Base-by-base conservation (phyloP, 495 filamentous ascomycete species). In the Lineolata rhizophorae region DNA sequence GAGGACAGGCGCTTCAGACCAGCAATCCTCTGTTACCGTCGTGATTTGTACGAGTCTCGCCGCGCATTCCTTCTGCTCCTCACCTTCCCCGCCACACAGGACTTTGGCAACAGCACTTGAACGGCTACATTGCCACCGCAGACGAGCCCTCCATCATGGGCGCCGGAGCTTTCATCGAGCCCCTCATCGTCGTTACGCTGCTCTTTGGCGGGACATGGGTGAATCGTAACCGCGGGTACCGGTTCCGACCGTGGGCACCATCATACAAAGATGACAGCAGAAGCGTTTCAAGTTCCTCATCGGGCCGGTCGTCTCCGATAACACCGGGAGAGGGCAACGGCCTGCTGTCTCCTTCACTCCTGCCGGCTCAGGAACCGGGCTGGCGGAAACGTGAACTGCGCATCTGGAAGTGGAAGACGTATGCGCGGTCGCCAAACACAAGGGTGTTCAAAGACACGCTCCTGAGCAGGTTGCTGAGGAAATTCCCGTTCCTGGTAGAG, bases 401-500 rank as follows among this genome's bases (percentile, higher is more conserved):
- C 5, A n/a, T 62, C 11, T 39, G 56, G 0, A 43, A 48, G 0
- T n/a, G n/a, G n/a, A n/a, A n/a, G n/a, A n/a, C n/a, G n/a, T n/a
- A n/a, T n/a, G 55, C 69, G n/a, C 49, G 49, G 5, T 59, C 62
- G n/a, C 67, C 67, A 10, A 64, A 69, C 37, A 70, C 64, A 2
- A 44, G 42, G 11, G 48, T 59, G 4, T 72, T 70, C 32, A 55
- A 60, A 35, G 52, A 59, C 18, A 54, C 61, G 21, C 44, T 67
- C 9, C 46, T 70, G 19, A 68, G 64, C 49, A 53, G 68, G 2
- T 35, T 81, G 15, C 56, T 85, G 4, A 54, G 61, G 21, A 70
- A 66, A 38, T 65, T 77, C 32, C 78, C 78, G 8, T 85, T 85
- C 41, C 47, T 84, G 18, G 65, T 73, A 15, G 78, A 85, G 49